Conservation (phyloP, 768 basidiomycete species). For the Suillus placidus region DNA sequence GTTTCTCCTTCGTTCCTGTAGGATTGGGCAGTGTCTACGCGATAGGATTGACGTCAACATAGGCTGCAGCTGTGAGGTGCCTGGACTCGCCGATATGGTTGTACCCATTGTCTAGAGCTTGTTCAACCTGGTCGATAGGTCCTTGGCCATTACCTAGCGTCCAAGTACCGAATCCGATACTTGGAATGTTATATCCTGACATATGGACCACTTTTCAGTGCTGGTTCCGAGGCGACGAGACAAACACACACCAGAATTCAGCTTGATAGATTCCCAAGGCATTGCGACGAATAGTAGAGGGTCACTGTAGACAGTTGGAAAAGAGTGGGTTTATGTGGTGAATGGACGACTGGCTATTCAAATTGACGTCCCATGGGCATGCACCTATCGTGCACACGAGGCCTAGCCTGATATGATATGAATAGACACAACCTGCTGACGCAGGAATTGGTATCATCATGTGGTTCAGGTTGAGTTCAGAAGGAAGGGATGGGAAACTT, state of each 20-base stretch:
- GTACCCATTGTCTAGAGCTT: slow-evolving; percentile 65
- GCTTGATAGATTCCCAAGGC: slow-evolving; percentile 2
- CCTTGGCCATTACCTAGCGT: slow-evolving; percentile 46
- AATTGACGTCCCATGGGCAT: background rate
- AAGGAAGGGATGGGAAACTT: background rate
- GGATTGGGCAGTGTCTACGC: slow-evolving; percentile 58
- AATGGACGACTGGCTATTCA: background rate
- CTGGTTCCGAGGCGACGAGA: no score
- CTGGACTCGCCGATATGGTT: slow-evolving; percentile 55
- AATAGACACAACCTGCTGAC: background rate
- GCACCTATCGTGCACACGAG: background rate
- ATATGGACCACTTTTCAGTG: background rate
- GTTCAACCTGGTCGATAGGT: slow-evolving; percentile 56
- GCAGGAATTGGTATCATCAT: background rate
- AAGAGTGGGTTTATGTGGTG: slow-evolving; percentile 4
- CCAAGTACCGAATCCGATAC: slow-evolving; percentile 3
- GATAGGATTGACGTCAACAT: background rate
- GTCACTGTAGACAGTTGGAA: background rate
- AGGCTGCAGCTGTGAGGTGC: background rate
- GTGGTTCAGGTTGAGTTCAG: background rate
- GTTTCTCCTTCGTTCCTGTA: slow-evolving; percentile 64
- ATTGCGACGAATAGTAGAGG: background rate
- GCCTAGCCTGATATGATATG: background rate
- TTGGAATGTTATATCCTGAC: slow-evolving; percentile 1
- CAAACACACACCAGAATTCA: background rate